Conservation (phyloP, 208 protist species). For the Histomonas meleagridis region DNA sequence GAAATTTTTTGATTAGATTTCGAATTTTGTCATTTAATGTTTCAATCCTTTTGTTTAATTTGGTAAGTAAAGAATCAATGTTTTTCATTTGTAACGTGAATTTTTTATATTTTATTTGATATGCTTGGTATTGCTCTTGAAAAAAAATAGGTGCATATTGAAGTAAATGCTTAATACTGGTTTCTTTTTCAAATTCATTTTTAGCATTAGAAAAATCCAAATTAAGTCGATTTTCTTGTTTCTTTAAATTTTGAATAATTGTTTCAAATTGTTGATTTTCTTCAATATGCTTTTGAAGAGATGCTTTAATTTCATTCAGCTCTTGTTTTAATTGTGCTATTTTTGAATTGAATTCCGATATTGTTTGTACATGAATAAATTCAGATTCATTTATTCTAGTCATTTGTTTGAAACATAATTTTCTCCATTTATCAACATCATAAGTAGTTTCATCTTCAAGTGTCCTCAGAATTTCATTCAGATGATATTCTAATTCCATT, state of each 20-base stretch:
- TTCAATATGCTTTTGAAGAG: neutral
- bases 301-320: neutral
- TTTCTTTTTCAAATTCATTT: too few relatives aligned
- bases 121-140: too few relatives aligned
- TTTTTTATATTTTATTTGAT: too few relatives aligned
- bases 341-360: neutral
- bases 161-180: too few relatives aligned
- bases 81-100: too few relatives aligned
- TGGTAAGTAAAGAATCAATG: too few relatives aligned
- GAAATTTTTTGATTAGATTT: neutral
- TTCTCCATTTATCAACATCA: neutral
- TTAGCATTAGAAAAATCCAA: too few relatives aligned
- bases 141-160: too few relatives aligned
- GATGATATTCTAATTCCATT: too few relatives aligned
- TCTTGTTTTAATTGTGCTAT: neutral
- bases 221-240: neutral
- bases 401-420: neutral
- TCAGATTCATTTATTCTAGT: neutral
- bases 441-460: neutral
- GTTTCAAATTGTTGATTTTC: neutral
- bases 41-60: neutral
- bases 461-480: too few relatives aligned
- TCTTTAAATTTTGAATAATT: neutral
- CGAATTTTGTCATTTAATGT: neutral
- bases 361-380: neutral